phyloP scores from a whole-genome alignment of 768 basidiomycete genomes.

The Psilocybe subaeruginosa region DNA sequence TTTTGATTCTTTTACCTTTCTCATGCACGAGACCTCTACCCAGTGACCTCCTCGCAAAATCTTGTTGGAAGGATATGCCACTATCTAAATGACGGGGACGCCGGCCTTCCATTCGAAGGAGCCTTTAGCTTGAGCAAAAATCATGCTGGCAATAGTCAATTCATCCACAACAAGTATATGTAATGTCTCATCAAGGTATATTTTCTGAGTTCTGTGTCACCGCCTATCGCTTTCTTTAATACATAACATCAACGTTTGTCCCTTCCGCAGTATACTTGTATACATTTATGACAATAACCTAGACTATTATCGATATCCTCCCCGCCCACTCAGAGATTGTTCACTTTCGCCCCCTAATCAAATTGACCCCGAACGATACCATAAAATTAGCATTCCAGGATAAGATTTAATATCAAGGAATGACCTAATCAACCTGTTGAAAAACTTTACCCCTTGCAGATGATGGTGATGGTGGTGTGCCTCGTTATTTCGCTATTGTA shows the following conservation, averaged over 20 bases:
- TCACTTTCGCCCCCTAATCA: neutral
- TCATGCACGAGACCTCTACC: constrained; percentile 1
- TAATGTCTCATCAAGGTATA: neutral
- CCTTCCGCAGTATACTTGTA: neutral
- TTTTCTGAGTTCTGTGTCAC: neutral
- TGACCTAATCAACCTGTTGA: no score
- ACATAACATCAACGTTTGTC: no score
- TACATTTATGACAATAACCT: neutral
- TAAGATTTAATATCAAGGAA: no score
- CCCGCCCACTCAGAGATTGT: neutral
- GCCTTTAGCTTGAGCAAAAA: constrained; percentile 55
- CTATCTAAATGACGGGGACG: constrained; percentile 32
- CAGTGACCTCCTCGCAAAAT: constrained; percentile 54
- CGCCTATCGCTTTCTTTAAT: neutral
- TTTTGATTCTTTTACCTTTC: neutral
- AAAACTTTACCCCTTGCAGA: no score
- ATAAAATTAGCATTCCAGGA: no score
- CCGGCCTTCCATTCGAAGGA: constrained; percentile 46
- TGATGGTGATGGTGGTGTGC: no score
- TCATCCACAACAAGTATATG: neutral
- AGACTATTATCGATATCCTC: neutral
- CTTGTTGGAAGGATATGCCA: constrained; percentile 53
- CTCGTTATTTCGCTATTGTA: no score
- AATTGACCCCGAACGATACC: no score
- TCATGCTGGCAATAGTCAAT: constrained; percentile 14